Evolutionary conservation across 108 stramenopile genomes (phyloP), one percentile per base, ranked within the genome.

Genomic region (Fistulifera pelliculosa): DNA sequence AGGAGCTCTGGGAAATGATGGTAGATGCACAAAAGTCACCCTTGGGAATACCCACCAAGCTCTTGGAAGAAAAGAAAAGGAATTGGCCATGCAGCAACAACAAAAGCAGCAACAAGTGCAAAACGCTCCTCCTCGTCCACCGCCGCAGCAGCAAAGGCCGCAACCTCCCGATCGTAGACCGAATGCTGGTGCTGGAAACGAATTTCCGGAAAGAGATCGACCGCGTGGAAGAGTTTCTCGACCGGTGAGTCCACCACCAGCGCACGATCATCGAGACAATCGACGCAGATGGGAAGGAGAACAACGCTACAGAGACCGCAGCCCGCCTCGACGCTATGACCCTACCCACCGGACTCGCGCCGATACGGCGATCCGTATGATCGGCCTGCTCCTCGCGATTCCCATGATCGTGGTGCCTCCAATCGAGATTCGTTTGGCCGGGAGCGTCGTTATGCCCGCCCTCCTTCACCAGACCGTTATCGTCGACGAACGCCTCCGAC

Each of bases 31-130:
- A 83, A 24, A 54, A 52, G 6, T 57, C 61, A 40, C 38, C 78
- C 23, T 52, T 60, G 8, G 90, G 90, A 1, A 86, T 93, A 57
- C 90, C 90, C 10, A 38, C 47, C 52, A 70, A 74, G 22, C 40
- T 93, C 24, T 48, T 93, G 49, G 82, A 93, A 67, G 70, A 80
- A 56, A 93, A 93, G 70, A 93, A 87, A 75, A 81, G 56, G 86
- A 88, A 56, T 66, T 92, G 43, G 56, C 61, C 15, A 25, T 63
- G 27, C 38, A 71, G 27, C 53, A 54, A 28, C 53, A 54, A 11
- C 53, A 39, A 50, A 2, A 24, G 23, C 12, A 50, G 2, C 49
- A n/a, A n/a, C n/a, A n/a, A n/a, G n/a, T 6, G 45, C 11, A 45
- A 2, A 21, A 18, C 44, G 21, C 17, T 11, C 49, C 49, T 8